A percentile compares a stretch with the other conserved stretches of the same genome.
Evolutionary conservation across 2,329 filamentous ascomycete genomes (phyloP).

Genomic region (Cladophialophora carrionii): DNA sequence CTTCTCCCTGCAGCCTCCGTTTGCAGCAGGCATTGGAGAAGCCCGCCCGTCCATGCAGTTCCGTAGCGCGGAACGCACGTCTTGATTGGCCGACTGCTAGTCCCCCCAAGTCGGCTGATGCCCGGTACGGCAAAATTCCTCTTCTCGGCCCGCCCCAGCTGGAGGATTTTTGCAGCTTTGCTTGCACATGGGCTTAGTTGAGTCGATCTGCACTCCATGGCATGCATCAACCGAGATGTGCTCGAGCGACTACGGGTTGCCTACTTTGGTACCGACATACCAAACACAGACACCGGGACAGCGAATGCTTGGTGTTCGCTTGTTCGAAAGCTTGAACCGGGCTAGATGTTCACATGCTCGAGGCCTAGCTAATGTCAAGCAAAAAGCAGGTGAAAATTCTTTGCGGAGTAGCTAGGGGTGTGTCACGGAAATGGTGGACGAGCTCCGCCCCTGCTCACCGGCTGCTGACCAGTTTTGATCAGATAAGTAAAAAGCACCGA

Average conservation of each 20-base stretch:
- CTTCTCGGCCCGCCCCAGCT: not conserved
- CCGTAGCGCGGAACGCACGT: slow-evolving; percentile 1
- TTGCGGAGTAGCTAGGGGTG: not conserved
- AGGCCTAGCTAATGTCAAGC: not conserved
- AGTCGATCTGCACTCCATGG: not conserved
- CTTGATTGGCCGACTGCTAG: slow-evolving; percentile 5
- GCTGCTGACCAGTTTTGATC: slow-evolving; percentile 16
- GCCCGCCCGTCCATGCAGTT: not conserved
- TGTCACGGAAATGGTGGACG: not conserved
- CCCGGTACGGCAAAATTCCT: not conserved
- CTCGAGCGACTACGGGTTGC: not conserved
- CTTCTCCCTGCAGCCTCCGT: not conserved
- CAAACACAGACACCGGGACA: not conserved
- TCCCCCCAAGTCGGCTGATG: slow-evolving; percentile 4
- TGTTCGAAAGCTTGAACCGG: not conserved
- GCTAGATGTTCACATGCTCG: not conserved
- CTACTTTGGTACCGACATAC: too few species aligned
- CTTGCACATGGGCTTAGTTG: not conserved
- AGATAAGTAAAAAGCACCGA: slow-evolving; percentile 19
- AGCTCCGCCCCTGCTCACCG: not conserved
- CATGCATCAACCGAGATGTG: not conserved
- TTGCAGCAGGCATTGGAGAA: slow-evolving; percentile 4
- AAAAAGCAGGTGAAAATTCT: not conserved
- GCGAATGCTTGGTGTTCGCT: slow-evolving; percentile 4
- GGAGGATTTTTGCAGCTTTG: not conserved